These are phyloP conservation scores for Vanderwaltozyma tropicalis DNA, from an alignment of 805 yeast species.

Conservation along the genomic window DNA sequence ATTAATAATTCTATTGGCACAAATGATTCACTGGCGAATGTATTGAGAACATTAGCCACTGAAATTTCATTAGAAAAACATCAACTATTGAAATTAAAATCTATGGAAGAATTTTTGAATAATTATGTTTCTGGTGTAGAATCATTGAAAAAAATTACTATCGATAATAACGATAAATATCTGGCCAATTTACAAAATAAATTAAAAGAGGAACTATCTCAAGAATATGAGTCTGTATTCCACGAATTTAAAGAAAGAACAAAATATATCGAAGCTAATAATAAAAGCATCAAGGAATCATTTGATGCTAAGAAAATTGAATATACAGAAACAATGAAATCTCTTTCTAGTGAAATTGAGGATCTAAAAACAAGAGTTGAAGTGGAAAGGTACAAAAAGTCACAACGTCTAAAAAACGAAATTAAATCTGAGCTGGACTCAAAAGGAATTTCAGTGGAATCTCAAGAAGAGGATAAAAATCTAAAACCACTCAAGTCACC, in stretches of 20 bases:
- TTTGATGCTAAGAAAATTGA: conserved; percentile 6
- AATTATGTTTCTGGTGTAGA: conserved; percentile 34
- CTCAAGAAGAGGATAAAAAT: not conserved
- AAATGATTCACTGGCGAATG: conserved; percentile 43
- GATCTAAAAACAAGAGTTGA: conserved; percentile 26
- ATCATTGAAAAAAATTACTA: conserved; percentile 22
- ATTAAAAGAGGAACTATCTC: conserved; percentile 20
- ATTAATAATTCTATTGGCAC: conserved; percentile 51
- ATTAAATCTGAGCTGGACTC: conserved; percentile 7
- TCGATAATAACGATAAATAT: conserved; percentile 25
- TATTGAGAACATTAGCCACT: conserved; percentile 43
- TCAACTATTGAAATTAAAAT: conserved; percentile 44
- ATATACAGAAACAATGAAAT: conserved; percentile 11
- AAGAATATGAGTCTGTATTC: conserved; percentile 17
- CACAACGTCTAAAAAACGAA: conserved; percentile 5
- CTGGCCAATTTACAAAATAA: conserved; percentile 21
- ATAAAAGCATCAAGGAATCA: conserved; percentile 6
- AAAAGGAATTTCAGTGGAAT: not conserved
- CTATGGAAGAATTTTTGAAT: conserved; percentile 44
- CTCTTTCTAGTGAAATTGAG: conserved; percentile 21
- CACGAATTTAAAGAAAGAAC: conserved; percentile 16
- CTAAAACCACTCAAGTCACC: no score
- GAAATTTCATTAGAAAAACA: conserved; percentile 49
- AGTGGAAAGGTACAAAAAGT: conserved; percentile 26
- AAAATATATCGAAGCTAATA: conserved; percentile 11